A percentile compares a stretch with the other conserved stretches of the same genome.
Evolutionary conservation across 2,329 filamentous ascomycete genomes (phyloP).

Genomic region (Microdochium paspali): DNA sequence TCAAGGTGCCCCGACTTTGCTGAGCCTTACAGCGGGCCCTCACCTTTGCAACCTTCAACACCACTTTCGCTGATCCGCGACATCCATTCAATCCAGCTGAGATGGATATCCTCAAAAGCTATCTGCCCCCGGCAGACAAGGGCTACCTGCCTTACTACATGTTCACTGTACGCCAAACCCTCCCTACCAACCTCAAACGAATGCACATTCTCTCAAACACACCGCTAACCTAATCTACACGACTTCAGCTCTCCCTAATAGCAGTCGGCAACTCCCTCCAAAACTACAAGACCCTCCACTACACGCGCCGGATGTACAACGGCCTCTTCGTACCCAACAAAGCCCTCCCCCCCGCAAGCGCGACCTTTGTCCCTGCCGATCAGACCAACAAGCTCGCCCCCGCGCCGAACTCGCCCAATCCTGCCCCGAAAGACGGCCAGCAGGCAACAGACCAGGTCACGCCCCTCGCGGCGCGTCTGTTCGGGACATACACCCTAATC

Average conservation of each 20-base stretch:
- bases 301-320: constrained; percentile 81
- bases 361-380: constrained; percentile 39
- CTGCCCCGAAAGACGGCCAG: constrained; percentile 32
- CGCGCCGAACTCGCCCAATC: constrained; percentile 21
- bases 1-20: no score
- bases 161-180: constrained; percentile 34
- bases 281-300: constrained; percentile 70
- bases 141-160: constrained; percentile 52
- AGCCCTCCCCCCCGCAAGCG: constrained; percentile 28
- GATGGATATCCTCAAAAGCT: constrained; percentile 35
- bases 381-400: constrained; percentile 41
- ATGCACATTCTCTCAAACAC: background rate
- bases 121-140: constrained; percentile 37
- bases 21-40: no score
- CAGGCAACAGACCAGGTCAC: constrained; percentile 53
- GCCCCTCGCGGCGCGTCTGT: constrained; percentile 67
- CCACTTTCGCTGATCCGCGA: background rate
- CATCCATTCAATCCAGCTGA: background rate
- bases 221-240: constrained; percentile 3
- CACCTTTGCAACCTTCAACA: no score
- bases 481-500: constrained; percentile 82
- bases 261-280: constrained; percentile 81
- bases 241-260: constrained; percentile 63
- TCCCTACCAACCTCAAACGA: constrained; percentile 2
- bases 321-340: constrained; percentile 47